Evolutionary conservation across 148 eudicot species (phyloP).

Genomic region (Nyssa sinensis): DNA sequence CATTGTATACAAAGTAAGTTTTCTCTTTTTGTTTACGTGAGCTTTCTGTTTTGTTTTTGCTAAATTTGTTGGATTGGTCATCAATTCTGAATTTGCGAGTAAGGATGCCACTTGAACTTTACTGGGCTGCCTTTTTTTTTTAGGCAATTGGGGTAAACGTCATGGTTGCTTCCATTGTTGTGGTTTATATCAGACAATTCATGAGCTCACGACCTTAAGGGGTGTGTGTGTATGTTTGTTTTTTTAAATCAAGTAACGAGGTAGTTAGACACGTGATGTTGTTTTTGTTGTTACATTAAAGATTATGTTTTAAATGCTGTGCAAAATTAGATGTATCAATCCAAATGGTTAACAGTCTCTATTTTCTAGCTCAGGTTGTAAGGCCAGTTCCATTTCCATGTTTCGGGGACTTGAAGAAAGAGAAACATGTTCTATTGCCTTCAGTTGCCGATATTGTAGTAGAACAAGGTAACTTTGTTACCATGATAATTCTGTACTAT

Average conservation of each 20-base stretch:
- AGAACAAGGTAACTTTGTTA: conserved; percentile 65
- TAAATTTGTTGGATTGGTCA: too few species aligned
- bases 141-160: background rate
- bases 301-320: background rate
- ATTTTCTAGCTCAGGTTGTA: conserved; percentile 45
- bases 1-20: conserved; percentile 60
- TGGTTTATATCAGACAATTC: too few species aligned
- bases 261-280: background rate
- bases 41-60: background rate
- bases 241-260: too few species aligned
- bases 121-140: background rate
- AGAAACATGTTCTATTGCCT: conserved; percentile 73
- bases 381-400: conserved; percentile 79
- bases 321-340: background rate
- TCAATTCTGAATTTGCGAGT: too few species aligned
- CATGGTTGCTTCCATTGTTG: background rate
- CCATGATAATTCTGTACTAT: background rate
- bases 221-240: too few species aligned
- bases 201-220: too few species aligned
- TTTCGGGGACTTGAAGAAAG: conserved; percentile 78
- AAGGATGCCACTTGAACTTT: too few species aligned
- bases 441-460: conserved; percentile 81
- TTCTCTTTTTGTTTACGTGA: background rate
- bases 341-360: conserved; percentile 10
- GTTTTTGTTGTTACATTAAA: background rate